A percentile compares a stretch with the other conserved stretches of the same genome.
Evolutionary conservation across 2,329 filamentous ascomycete genomes (phyloP).

Genomic region (Sclerotinia nivalis): DNA sequence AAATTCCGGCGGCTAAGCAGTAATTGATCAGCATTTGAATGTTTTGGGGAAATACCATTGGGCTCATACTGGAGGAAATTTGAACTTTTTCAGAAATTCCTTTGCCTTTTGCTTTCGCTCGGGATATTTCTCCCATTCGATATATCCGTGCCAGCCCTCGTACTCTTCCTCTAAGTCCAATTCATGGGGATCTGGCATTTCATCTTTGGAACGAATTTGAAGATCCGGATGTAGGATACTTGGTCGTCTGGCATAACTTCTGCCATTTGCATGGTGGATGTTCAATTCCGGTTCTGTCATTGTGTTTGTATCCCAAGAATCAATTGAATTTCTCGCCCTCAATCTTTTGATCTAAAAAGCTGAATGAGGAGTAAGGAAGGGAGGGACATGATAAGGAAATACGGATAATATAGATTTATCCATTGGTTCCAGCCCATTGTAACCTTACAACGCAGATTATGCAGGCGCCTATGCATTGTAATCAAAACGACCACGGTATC

Average conservation of each 20-base stretch:
- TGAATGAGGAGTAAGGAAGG: neutral
- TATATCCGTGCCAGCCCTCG: conserved; percentile 45
- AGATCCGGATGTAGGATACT: conserved; percentile 24
- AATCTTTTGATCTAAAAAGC: neutral
- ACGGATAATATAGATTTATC: neutral
- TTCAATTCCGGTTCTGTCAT: conserved; percentile 7
- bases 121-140: conserved; percentile 71
- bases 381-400: neutral
- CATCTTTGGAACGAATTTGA: conserved; percentile 18
- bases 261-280: neutral
- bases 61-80: conserved; percentile 46
- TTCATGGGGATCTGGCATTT: conserved; percentile 20
- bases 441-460: neutral
- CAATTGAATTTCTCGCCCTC: neutral
- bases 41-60: neutral
- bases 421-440: neutral
- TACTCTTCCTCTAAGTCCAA: conserved; percentile 21
- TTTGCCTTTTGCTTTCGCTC: conserved; percentile 64
- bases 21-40: conserved; percentile 2
- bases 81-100: conserved; percentile 53
- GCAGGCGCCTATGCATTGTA: conserved; percentile 12
- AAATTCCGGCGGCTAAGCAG: conserved; percentile 50
- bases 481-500: neutral
- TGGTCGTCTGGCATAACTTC: conserved; percentile 8
- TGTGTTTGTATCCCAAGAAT: neutral